phyloP scores from a whole-genome alignment of 2,329 filamentous ascomycete species.

The Cercospora canescens region DNA sequence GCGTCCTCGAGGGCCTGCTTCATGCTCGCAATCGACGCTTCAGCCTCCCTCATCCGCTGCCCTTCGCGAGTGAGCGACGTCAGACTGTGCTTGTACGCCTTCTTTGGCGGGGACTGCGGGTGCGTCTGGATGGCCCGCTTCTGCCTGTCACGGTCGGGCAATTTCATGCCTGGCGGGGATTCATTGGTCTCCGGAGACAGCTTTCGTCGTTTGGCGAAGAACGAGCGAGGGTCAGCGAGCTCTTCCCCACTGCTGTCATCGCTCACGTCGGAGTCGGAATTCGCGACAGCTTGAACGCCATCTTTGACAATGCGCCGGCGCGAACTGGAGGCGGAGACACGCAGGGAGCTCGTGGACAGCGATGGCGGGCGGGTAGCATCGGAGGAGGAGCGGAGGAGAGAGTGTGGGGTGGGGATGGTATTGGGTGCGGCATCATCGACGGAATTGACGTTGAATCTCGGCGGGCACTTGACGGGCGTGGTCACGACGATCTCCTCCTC shows the following conservation, averaged over 20 bases:
- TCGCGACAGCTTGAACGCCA: slow-evolving; percentile 54
- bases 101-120: slow-evolving; percentile 22
- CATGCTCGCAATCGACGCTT: slow-evolving; percentile 29
- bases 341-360: slow-evolving; percentile 11
- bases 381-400: slow-evolving; percentile 12
- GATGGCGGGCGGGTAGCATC: slow-evolving; percentile 23
- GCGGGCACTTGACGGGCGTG: slow-evolving; percentile 4
- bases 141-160: slow-evolving; percentile 7
- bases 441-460: slow-evolving; percentile 14
- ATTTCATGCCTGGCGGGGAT: slow-evolving; percentile 7
- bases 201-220: slow-evolving; percentile 35
- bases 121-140: slow-evolving; percentile 10
- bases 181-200: slow-evolving; percentile 23
- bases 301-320: slow-evolving; percentile 52
- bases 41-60: slow-evolving; percentile 26
- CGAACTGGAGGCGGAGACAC: slow-evolving; percentile 41
- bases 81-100: slow-evolving; percentile 33
- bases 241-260: slow-evolving; percentile 32
- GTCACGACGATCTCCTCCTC: slow-evolving; percentile 32
- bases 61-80: slow-evolving; percentile 29
- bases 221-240: slow-evolving; percentile 33
- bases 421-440: slow-evolving; percentile 12
- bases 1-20: slow-evolving; percentile 23
- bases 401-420: slow-evolving; percentile 20
- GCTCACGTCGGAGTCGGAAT: slow-evolving; percentile 37